Conservation (phyloP, 2,329 filamentous ascomycete species). For the Rutstroemia sp. region DNA sequence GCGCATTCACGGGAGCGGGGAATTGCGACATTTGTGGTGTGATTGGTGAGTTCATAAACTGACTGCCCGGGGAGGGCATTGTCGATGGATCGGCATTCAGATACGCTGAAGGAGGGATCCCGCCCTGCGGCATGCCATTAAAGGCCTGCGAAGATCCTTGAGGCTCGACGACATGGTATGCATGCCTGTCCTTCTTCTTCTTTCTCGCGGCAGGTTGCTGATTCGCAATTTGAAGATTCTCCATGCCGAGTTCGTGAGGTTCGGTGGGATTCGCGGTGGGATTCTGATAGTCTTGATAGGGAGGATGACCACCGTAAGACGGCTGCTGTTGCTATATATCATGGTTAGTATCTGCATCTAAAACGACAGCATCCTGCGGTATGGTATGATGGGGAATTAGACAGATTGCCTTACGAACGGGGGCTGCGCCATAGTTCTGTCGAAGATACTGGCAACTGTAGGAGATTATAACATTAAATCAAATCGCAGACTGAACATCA, state of each 20-base stretch:
- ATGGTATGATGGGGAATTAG: neutral
- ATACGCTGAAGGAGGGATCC: slow-evolving; percentile 48
- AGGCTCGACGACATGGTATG: slow-evolving; percentile 79
- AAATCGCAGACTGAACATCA: neutral
- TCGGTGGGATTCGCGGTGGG: slow-evolving; percentile 1
- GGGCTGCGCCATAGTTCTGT: slow-evolving; percentile 9
- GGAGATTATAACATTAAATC: slow-evolving; percentile 4
- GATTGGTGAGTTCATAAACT: slow-evolving; percentile 39
- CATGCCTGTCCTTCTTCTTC: slow-evolving; percentile 95
- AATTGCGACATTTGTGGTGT: slow-evolving; percentile 50
- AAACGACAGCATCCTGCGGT: neutral
- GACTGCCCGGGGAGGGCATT: slow-evolving; percentile 35
- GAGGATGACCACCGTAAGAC: slow-evolving; percentile 2
- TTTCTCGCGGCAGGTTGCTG: slow-evolving; percentile 36
- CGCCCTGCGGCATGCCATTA: slow-evolving; percentile 57
- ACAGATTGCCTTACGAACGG: slow-evolving; percentile 11
- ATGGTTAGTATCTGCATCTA: neutral
- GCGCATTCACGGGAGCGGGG: slow-evolving; percentile 47
- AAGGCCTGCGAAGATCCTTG: slow-evolving; percentile 62
- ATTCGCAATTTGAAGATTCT: slow-evolving; percentile 9
- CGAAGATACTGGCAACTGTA: slow-evolving; percentile 1
- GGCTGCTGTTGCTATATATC: slow-evolving; percentile 2
- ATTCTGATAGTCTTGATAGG: neutral
- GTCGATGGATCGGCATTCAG: slow-evolving; percentile 46
- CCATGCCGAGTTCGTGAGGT: slow-evolving; percentile 9